These are phyloP conservation scores for Begonia fuchsioides DNA, from an alignment of 306 rosid genomes.

Conservation along the genomic window DNA sequence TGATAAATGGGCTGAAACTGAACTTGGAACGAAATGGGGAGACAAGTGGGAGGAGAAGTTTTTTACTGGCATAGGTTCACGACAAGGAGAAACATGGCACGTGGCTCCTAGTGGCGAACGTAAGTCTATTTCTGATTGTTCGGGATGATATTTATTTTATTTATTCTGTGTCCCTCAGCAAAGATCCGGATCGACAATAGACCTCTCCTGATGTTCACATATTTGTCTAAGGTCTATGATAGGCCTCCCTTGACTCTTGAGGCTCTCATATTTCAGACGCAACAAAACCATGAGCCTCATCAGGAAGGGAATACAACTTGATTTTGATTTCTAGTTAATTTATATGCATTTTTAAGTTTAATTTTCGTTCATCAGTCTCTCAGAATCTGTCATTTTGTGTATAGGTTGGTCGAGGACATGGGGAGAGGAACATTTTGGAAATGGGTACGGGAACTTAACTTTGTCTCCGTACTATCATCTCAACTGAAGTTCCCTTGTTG, in stretches of 20 bases:
- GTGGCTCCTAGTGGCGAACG: constrained; percentile 76
- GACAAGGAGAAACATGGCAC: constrained; percentile 99
- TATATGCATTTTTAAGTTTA: too few relatives aligned
- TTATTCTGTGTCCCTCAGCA: too few relatives aligned
- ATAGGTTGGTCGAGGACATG: constrained; percentile 99
- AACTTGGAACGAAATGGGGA: constrained; percentile 94
- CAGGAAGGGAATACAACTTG: too few relatives aligned
- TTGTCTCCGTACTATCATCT: neutral
- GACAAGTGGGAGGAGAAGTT: constrained; percentile 99
- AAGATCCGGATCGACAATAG: too few relatives aligned
- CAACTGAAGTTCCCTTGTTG: neutral
- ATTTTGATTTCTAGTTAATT: too few relatives aligned
- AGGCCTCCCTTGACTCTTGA: too few relatives aligned
- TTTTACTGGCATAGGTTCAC: constrained; percentile 81
- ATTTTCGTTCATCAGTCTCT: too few relatives aligned
- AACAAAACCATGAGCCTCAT: too few relatives aligned
- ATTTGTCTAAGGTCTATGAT: too few relatives aligned
- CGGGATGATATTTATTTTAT: too few relatives aligned
- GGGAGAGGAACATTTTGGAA: constrained; percentile 99
- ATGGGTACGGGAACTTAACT: constrained; percentile 33
- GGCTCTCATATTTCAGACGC: too few relatives aligned
- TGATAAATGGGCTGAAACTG: constrained; percentile 97
- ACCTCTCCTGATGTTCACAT: too few relatives aligned
- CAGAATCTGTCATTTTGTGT: neutral
- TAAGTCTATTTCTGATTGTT: constrained; percentile 22